Evolutionary conservation across 495 filamentous ascomycete species (phyloP).

Genomic region (Choiromyces venosus): DNA sequence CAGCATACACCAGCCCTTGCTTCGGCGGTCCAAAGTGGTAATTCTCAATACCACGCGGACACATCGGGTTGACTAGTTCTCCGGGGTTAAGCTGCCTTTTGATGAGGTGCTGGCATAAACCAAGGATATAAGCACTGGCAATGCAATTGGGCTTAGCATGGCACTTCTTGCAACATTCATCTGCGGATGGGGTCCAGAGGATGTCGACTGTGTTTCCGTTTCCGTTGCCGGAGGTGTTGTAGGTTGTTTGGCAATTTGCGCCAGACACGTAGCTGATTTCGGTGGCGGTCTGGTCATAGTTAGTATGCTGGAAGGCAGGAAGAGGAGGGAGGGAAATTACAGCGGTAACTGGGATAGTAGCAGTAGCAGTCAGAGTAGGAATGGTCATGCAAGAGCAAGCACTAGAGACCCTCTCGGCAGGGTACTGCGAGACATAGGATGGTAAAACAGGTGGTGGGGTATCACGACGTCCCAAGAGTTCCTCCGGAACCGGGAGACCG

Average conservation of each 20-base stretch:
- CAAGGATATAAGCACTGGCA: neutral
- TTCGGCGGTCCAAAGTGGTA: slow-evolving; percentile 13
- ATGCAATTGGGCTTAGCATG: slow-evolving; percentile 17
- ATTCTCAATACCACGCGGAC: slow-evolving; percentile 16
- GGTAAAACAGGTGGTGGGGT: neutral
- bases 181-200: neutral
- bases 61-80: slow-evolving; percentile 8
- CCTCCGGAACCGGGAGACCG: neutral
- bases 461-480: neutral
- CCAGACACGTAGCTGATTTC: neutral
- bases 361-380: neutral
- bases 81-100: neutral
- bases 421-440: slow-evolving; percentile 23
- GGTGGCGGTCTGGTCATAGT: slow-evolving; percentile 11
- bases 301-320: neutral
- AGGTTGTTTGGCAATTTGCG: slow-evolving; percentile 57
- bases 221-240: slow-evolving; percentile 82
- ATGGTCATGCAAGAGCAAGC: slow-evolving; percentile 33
- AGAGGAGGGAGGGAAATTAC: slow-evolving; percentile 2
- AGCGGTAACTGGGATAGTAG: slow-evolving; percentile 17
- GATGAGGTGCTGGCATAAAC: slow-evolving; percentile 9
- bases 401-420: slow-evolving; percentile 19
- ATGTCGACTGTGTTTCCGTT: slow-evolving; percentile 44
- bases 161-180: slow-evolving; percentile 18
- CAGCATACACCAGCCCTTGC: slow-evolving; percentile 16